Evolutionary conservation across 768 basidiomycete species (phyloP).

Genomic region (Naganishia onofrii): DNA sequence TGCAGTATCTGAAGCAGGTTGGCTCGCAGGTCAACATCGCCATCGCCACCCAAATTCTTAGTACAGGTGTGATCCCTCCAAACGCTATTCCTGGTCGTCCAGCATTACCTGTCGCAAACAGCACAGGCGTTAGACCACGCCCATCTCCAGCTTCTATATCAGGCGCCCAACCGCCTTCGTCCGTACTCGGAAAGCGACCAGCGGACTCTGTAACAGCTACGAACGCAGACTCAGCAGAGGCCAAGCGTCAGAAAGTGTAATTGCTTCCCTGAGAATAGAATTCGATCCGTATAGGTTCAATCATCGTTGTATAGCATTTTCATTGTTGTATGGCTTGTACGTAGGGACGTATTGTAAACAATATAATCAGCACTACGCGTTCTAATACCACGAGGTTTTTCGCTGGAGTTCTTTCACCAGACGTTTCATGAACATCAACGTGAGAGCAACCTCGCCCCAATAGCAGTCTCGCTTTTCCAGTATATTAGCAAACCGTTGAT

Average conservation of each 20-base stretch:
- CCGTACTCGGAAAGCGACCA: slow-evolving; percentile 26
- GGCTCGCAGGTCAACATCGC: slow-evolving; percentile 30
- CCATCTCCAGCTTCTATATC: no score
- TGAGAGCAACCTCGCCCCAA: no score
- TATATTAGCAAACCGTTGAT: no score
- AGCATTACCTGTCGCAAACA: background rate
- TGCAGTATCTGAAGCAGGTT: slow-evolving; percentile 32
- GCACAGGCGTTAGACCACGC: background rate
- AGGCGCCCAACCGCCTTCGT: background rate
- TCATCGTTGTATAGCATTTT: slow-evolving; percentile 11
- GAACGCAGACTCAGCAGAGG: slow-evolving; percentile 1
- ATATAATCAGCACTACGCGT: background rate
- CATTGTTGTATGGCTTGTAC: slow-evolving; percentile 17
- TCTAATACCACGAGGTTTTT: background rate
- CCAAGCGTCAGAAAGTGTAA: slow-evolving; percentile 24
- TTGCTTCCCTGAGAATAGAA: background rate
- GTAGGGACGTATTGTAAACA: background rate
- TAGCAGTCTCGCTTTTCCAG: no score
- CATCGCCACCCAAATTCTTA: slow-evolving; percentile 30
- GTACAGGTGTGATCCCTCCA: slow-evolving; percentile 33
- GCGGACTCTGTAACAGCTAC: slow-evolving; percentile 2
- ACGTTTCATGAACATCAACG: no score
- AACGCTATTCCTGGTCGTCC: slow-evolving; percentile 24
- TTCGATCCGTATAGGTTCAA: background rate
- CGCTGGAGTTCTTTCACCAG: background rate